Conservation (phyloP, 2,329 filamentous ascomycete species). For the Trichoderma gracile region DNA sequence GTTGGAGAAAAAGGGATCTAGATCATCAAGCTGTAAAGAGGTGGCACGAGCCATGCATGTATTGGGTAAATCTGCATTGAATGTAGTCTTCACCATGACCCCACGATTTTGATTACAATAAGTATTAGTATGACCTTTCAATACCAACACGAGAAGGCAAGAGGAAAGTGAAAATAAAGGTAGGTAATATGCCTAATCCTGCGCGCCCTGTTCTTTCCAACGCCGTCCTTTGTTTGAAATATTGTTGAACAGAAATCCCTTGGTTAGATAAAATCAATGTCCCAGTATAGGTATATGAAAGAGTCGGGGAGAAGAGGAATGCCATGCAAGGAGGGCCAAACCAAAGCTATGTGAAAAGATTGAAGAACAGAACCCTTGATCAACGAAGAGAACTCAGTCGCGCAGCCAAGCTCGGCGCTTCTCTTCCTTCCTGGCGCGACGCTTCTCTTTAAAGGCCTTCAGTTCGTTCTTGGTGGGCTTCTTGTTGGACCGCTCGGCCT, state of each 20-base stretch:
- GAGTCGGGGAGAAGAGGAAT: background rate
- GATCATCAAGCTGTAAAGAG: background rate
- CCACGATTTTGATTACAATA: background rate
- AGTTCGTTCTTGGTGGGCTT: conserved; percentile 83
- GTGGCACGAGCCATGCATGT: conserved; percentile 12
- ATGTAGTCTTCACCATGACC: conserved; percentile 7
- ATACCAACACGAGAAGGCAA: background rate
- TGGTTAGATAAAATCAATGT: background rate
- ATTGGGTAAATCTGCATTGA: conserved; percentile 18
- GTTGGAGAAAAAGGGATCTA: too few relatives aligned
- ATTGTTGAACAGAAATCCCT: background rate
- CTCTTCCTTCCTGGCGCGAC: conserved; percentile 86
- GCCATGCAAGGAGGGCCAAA: conserved; percentile 13
- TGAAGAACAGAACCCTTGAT: background rate
- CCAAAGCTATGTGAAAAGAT: background rate
- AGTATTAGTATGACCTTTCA: background rate
- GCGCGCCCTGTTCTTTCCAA: conserved; percentile 10
- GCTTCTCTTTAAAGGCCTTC: conserved; percentile 88
- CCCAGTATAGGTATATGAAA: background rate
- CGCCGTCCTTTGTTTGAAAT: conserved; percentile 14
- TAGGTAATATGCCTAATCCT: background rate
- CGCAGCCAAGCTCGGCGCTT: conserved; percentile 88
- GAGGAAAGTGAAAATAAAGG: background rate
- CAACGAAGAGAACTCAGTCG: conserved; percentile 58
- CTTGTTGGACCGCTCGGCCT: conserved; percentile 84